phyloP scores from a whole-genome alignment of 2,329 filamentous ascomycete species.

The Diplodia corticola region DNA sequence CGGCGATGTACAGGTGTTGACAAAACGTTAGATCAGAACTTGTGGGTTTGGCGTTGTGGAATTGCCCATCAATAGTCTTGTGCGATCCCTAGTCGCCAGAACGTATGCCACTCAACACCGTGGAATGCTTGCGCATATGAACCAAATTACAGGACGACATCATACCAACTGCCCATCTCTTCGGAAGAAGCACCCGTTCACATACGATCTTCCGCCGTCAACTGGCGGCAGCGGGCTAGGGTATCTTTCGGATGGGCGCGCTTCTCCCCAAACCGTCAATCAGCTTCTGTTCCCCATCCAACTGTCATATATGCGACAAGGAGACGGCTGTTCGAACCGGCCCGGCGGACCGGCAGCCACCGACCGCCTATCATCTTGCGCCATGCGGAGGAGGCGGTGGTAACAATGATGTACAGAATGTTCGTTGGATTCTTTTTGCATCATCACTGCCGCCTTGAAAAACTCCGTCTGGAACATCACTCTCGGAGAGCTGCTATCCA shows the following conservation, averaged over 20 bases:
- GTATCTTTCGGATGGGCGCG: constrained; percentile 9
- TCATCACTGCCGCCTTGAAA: neutral
- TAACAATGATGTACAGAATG: neutral
- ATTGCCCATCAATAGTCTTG: neutral
- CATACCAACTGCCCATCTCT: constrained; percentile 22
- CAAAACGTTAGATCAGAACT: too few relatives aligned
- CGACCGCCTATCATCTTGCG: constrained; percentile 21
- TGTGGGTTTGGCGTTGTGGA: too few relatives aligned
- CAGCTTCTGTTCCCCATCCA: constrained; percentile 13
- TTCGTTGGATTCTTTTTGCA: neutral
- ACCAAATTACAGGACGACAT: neutral
- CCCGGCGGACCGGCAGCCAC: constrained; percentile 2
- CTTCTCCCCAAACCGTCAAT: constrained; percentile 2
- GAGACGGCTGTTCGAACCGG: neutral
- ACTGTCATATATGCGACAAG: neutral
- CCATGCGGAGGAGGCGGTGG: neutral
- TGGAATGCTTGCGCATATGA: neutral
- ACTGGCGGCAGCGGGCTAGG: constrained; percentile 17
- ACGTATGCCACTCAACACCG: neutral
- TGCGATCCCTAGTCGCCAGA: neutral
- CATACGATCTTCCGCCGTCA: constrained; percentile 18
- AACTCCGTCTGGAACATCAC: neutral
- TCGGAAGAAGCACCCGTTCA: constrained; percentile 23
- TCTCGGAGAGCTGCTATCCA: neutral
- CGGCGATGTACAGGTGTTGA: too few relatives aligned